Evolutionary conservation across 192 early-diverging fungal genomes (phyloP).

Genomic region (Backusella mclennaniae): DNA sequence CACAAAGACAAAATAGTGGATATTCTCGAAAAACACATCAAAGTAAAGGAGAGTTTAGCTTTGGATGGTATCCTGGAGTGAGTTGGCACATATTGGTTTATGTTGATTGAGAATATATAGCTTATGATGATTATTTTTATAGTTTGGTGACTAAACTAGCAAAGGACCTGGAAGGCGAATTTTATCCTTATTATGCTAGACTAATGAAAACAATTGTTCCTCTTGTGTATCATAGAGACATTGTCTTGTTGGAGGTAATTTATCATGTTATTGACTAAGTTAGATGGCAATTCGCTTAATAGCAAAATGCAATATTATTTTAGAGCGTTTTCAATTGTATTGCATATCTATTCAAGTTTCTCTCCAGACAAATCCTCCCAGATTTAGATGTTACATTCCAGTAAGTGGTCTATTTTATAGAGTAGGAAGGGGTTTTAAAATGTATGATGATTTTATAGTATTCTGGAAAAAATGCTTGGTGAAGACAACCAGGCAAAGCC

Average conservation of each 20-base stretch:
- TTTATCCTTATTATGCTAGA: constrained; percentile 72
- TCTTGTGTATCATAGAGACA: constrained; percentile 63
- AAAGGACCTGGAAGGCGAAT: constrained; percentile 90
- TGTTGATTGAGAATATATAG: background rate
- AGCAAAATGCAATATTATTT: background rate
- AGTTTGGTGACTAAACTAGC: constrained; percentile 80
- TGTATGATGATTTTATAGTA: constrained; percentile 31
- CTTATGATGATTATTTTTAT: background rate
- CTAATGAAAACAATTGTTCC: constrained; percentile 67
- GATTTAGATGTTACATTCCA: constrained; percentile 76
- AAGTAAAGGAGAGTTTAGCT: constrained; percentile 61
- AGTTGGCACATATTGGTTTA: constrained; percentile 17
- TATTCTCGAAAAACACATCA: constrained; percentile 63
- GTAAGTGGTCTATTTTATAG: constrained; percentile 27
- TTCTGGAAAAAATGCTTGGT: constrained; percentile 74
- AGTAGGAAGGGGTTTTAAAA: background rate
- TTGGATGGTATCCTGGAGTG: constrained; percentile 84
- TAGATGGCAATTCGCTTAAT: background rate
- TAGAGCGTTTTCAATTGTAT: constrained; percentile 84
- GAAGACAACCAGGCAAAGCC: constrained; percentile 62
- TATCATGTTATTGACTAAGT: background rate
- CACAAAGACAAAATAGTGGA: constrained; percentile 81
- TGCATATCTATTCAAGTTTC: constrained; percentile 90
- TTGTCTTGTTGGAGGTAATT: constrained; percentile 74
- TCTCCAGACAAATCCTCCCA: constrained; percentile 63